Evolutionary conservation across 78 protist genomes (phyloP).

Genomic region (Speleostelium caveatum): DNA sequence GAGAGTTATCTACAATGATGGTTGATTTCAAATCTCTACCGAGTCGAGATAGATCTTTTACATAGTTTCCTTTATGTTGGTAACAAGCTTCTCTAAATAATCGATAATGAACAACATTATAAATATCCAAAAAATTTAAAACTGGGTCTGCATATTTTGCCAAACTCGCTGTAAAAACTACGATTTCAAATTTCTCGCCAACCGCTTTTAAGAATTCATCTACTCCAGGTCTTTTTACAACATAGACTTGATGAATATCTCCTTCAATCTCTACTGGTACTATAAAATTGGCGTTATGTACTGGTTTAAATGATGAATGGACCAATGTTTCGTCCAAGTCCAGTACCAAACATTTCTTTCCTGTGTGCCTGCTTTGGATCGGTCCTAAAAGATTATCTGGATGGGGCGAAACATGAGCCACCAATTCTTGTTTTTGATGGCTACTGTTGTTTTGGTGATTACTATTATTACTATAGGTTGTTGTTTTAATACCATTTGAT

Average conservation of each 20-base stretch:
- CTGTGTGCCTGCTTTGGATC: constrained; percentile 7
- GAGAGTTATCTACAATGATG: constrained; percentile 93
- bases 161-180: constrained; percentile 93
- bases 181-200: constrained; percentile 88
- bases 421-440: constrained; percentile 4
- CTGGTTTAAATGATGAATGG: constrained; percentile 89
- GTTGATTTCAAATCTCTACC: constrained; percentile 87
- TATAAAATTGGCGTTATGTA: constrained; percentile 73
- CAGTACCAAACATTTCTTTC: constrained; percentile 83
- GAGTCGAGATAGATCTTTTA: constrained; percentile 83
- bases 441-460: neutral
- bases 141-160: constrained; percentile 96
- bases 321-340: constrained; percentile 97
- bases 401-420: neutral
- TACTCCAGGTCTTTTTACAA: constrained; percentile 91
- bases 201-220: constrained; percentile 86
- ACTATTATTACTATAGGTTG: constrained; percentile 4
- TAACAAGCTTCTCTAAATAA: constrained; percentile 90
- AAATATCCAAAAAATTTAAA: constrained; percentile 88
- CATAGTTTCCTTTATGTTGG: constrained; percentile 72
- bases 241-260: constrained; percentile 82
- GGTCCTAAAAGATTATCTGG: neutral
- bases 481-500: neutral
- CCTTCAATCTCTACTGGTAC: constrained; percentile 88
- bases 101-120: constrained; percentile 66